Evolutionary conservation across 305 asterid genomes (phyloP), one percentile per base, ranked within the genome.

Genomic region (Andrographis paniculata): DNA sequence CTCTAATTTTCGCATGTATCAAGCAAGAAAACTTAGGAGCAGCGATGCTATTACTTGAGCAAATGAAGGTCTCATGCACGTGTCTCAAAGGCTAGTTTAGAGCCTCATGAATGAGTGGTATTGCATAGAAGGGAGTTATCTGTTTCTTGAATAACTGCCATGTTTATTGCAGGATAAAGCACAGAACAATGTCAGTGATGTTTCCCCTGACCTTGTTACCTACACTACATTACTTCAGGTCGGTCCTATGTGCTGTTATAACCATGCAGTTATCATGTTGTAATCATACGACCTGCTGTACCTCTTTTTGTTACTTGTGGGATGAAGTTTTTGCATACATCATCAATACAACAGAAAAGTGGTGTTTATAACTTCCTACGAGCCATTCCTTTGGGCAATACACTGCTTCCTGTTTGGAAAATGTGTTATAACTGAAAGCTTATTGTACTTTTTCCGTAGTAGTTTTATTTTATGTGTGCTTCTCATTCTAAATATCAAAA

Each of bases 11-110:
- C 57, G 91, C 85, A 45, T 76, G 77, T 56, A 67, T 76, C 66
- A 78, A 76, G 72, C 50, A 57, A 53, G 76, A 59, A 44, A 76
- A 72, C 56, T 50, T 80, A 69, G 80, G 68, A 22, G 55, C 50
- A 37, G 91, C 85, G 6, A 62, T 62, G 69, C 66, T 31, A 50
- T 69, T 73, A 49, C 76, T 61, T 53, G 68, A 74, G 66, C 75
- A 67, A 66, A 80, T 80, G 91, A 77, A 80, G 91, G 91, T 80
- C 69, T 70, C 71, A 66, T 60, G 71, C 73, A 56, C 73, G 69
- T 65, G 64, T 62, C 62, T 50, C 56, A 62, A 80, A 69, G 74
- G 86, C 75, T 69, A 76, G 72, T 73, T 69, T 73, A 64, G 74
- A 71, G 78, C 82, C 66, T 76, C 67, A 55, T 59, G 58, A 52